Evolutionary conservation across 495 filamentous ascomycete genomes (phyloP), one percentile per base, ranked within the genome.

Genomic region (Tuber aestivum): DNA sequence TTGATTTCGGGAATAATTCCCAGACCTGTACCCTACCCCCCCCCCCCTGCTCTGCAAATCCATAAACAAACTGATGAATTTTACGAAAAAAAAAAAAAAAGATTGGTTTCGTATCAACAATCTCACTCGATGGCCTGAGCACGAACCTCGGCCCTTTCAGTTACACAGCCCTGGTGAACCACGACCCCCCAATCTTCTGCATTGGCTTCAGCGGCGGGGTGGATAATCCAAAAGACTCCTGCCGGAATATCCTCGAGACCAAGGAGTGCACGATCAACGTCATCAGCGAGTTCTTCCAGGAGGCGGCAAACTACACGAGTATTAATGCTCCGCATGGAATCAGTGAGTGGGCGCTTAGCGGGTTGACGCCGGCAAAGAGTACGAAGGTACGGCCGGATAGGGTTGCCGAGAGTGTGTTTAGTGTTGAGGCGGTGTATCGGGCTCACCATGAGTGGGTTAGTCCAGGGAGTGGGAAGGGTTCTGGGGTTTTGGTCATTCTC

Each of bases 181-280:
- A 96, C 82, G 95, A 97, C 83, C 95, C 95, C 3, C 95, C 95
- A 1, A 86, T 97, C 41, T 96, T 98, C 85, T 87, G 87, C n/a
- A 85, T 97, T 27, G 93, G 95, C 10, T 92, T 93, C 82, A 87
- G 88, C 0, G 86, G 86, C 5, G 81, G 86, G 77, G 83, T 89
- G 18, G 86, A 87, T 5, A 86, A 86, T 35, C 85, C 87, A 37
- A 97, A 97, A 83, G 95, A 97, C 81, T 90, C 90, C 32, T 84
- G 96, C 76, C 86, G 85, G 79, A 96, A 97, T 83, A 85, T 98
- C 70, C 79, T 85, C 50, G 91, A 91, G 50, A 89, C 87, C 0
- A 83, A 87, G 42, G 94, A 98, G 85, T 92, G 91, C 83, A 90
- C 91, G 32, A 92, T 97, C 83, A 97, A 95, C 82, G 91, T 97